Conservation (phyloP, 768 basidiomycete genomes). For the Termitomyces sp. region DNA sequence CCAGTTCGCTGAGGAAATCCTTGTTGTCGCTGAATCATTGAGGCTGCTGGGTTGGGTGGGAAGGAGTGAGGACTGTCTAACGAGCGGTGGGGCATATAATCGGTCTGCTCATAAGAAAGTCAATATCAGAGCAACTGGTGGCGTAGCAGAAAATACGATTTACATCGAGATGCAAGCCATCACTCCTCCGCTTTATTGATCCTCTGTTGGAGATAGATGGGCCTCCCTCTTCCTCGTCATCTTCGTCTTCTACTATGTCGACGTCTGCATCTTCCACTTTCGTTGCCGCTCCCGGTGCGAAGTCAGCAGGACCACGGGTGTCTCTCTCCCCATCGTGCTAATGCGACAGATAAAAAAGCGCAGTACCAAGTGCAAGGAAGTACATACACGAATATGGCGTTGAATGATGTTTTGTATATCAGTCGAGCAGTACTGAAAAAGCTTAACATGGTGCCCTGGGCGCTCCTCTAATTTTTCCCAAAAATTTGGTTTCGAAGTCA, state of each 20-base stretch:
- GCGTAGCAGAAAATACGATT: background rate
- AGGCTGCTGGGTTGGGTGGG: slow-evolving; percentile 9
- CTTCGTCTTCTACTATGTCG: slow-evolving; percentile 30
- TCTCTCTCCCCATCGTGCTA: slow-evolving; percentile 52
- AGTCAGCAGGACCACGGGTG: slow-evolving; percentile 43
- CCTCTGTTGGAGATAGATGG: background rate
- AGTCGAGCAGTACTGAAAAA: slow-evolving; percentile 77
- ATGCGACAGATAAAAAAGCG: slow-evolving; percentile 1
- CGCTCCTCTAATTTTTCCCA: slow-evolving; percentile 60
- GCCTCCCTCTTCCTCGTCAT: slow-evolving; percentile 22
- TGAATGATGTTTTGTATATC: slow-evolving; percentile 71
- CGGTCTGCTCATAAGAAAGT: background rate
- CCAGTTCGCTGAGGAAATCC: background rate
- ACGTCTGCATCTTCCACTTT: slow-evolving; percentile 34
- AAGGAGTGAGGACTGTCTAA: slow-evolving; percentile 8
- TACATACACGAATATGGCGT: slow-evolving; percentile 52
- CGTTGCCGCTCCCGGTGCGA: slow-evolving; percentile 31
- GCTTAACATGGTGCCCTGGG: slow-evolving; percentile 74
- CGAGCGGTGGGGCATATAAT: slow-evolving; percentile 5
- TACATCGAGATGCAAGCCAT: slow-evolving; percentile 8
- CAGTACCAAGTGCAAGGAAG: slow-evolving; percentile 5
- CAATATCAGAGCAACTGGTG: background rate
- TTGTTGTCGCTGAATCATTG: slow-evolving; percentile 7
- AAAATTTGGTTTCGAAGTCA: slow-evolving; percentile 30
- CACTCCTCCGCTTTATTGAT: slow-evolving; percentile 4